Conservation (phyloP, 2,329 filamentous ascomycete genomes). For the Hypoxylon sp. region DNA sequence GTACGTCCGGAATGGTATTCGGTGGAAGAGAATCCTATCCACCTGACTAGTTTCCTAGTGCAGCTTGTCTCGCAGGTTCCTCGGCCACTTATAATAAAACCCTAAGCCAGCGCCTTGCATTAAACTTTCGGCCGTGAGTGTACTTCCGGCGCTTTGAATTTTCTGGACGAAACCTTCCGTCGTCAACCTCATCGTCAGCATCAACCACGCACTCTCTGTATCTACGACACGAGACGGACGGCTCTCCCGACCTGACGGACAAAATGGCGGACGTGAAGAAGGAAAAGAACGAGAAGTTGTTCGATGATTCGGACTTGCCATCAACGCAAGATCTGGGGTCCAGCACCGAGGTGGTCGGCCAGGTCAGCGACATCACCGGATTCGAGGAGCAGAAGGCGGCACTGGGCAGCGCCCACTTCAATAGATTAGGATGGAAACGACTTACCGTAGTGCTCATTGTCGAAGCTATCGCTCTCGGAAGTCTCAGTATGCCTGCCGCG, state of each 20-base stretch:
- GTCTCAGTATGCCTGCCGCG: slow-evolving; percentile 65
- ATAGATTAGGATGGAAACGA: slow-evolving; percentile 70
- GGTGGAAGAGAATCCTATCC: slow-evolving; percentile 38
- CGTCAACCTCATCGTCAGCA: slow-evolving; percentile 30
- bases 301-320: slow-evolving; percentile 29
- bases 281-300: slow-evolving; percentile 45
- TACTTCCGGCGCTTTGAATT: slow-evolving; percentile 26
- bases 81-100: slow-evolving; percentile 33
- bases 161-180: slow-evolving; percentile 29
- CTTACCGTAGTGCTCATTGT: slow-evolving; percentile 70
- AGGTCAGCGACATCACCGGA: slow-evolving; percentile 58
- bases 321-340: slow-evolving; percentile 37
- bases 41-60: slow-evolving; percentile 40
- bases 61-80: slow-evolving; percentile 13
- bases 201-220: slow-evolving; percentile 1
- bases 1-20: slow-evolving; percentile 36
- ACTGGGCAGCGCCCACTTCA: slow-evolving; percentile 64
- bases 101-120: slow-evolving; percentile 22
- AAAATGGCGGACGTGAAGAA: slow-evolving; percentile 33
- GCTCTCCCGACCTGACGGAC: slow-evolving; percentile 16
- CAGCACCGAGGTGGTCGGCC: slow-evolving; percentile 50
- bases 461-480: slow-evolving; percentile 70
- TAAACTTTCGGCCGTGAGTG: slow-evolving; percentile 30
- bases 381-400: slow-evolving; percentile 64
- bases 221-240: slow-evolving; percentile 20